Conservation (phyloP, 495 filamentous ascomycete species). For the Tuber microsphaerosporum region DNA sequence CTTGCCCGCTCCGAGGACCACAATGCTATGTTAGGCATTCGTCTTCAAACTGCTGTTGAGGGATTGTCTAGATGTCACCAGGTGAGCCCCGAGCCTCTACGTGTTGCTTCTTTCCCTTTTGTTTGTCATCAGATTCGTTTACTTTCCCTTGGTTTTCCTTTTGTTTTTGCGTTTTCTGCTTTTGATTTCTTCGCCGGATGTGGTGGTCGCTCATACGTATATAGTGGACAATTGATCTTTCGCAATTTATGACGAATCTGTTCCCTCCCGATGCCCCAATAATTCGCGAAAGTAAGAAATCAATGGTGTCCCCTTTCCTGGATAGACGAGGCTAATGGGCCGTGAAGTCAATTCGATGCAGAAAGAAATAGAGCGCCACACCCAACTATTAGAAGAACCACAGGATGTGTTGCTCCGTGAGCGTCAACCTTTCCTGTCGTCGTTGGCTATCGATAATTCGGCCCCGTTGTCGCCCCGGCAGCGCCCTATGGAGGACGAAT, state of each 20-base stretch:
- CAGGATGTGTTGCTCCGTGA: slow-evolving; percentile 68
- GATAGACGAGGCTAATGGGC: slow-evolving; percentile 21
- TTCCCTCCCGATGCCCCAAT: slow-evolving; percentile 50
- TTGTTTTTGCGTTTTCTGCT: slow-evolving; percentile 22
- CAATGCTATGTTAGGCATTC: slow-evolving; percentile 66
- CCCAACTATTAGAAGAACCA: slow-evolving; percentile 72
- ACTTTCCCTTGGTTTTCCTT: slow-evolving; percentile 17
- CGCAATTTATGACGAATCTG: slow-evolving; percentile 42
- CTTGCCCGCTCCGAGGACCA: slow-evolving; percentile 77
- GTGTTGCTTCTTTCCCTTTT: slow-evolving; percentile 1
- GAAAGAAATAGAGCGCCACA: slow-evolving; percentile 74
- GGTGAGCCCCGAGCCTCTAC: slow-evolving; percentile 44
- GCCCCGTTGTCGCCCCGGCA: slow-evolving; percentile 89
- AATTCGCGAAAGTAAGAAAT: slow-evolving; percentile 55
- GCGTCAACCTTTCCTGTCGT: slow-evolving; percentile 65
- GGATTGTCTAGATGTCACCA: slow-evolving; percentile 70
- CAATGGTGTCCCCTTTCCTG: neutral
- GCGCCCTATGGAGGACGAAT: slow-evolving; percentile 78
- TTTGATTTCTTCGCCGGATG: slow-evolving; percentile 14
- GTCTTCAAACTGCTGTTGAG: slow-evolving; percentile 75
- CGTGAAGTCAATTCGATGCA: slow-evolving; percentile 67
- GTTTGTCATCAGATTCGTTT: slow-evolving; percentile 11
- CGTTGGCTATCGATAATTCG: slow-evolving; percentile 58
- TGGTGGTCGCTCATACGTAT: slow-evolving; percentile 35
- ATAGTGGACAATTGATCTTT: slow-evolving; percentile 44